Conservation (phyloP, 1,139 yeast species). For the Nadsonia starkeyi-henricii region DNA sequence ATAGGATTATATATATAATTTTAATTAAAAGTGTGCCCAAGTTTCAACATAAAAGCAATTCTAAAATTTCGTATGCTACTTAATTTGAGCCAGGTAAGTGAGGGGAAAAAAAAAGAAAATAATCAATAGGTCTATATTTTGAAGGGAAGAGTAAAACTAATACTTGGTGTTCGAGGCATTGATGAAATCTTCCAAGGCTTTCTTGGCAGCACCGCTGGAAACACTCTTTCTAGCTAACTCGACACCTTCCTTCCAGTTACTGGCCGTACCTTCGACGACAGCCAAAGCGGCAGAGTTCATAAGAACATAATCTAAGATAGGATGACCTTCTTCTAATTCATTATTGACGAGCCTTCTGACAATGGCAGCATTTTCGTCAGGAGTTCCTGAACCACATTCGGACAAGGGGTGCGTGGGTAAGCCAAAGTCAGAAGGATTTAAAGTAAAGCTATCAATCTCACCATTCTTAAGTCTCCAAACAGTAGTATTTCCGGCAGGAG, state of each 20-base stretch:
- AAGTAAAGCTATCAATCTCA: constrained; percentile 25
- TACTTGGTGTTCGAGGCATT: constrained; percentile 18
- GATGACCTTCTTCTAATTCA: constrained; percentile 36
- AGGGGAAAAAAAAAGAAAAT: too few species aligned
- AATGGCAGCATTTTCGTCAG: constrained; percentile 61
- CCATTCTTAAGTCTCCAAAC: constrained; percentile 52
- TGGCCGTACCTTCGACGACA: constrained; percentile 55
- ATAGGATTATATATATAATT: too few species aligned
- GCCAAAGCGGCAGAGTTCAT: constrained; percentile 82
- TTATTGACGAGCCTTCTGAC: constrained; percentile 46
- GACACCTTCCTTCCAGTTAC: constrained; percentile 66
- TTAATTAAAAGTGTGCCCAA: too few species aligned
- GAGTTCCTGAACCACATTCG: constrained; percentile 72
- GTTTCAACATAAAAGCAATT: too few species aligned
- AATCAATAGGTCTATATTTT: background rate
- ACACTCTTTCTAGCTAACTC: constrained; percentile 57
- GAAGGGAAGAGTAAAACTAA: too few species aligned
- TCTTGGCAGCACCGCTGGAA: constrained; percentile 47
- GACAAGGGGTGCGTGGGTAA: constrained; percentile 57
- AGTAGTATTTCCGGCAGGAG: constrained; percentile 71
- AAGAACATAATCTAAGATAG: constrained; percentile 75
- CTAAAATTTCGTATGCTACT: too few species aligned
- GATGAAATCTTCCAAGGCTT: constrained; percentile 45
- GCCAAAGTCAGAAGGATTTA: constrained; percentile 54
- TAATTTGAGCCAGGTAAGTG: too few species aligned